Evolutionary conservation across 2,329 filamentous ascomycete genomes (phyloP).

Genomic region (Diaporthe citriasiana): DNA sequence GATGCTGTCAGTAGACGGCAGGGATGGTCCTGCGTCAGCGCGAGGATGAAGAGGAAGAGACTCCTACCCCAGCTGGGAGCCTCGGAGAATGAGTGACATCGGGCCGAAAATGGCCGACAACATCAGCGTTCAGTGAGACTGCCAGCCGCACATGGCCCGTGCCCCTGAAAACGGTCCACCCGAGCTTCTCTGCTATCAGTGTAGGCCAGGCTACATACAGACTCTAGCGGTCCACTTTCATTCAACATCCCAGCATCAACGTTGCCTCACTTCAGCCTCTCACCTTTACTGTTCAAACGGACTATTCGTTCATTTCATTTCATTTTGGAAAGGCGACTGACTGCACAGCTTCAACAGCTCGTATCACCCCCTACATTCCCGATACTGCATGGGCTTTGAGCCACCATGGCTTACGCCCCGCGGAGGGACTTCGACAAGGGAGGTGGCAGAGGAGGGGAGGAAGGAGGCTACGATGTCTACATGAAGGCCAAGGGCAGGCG

Average conservation of each 20-base stretch:
- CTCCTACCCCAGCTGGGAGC: too few relatives aligned
- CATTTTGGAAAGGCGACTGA: not conserved
- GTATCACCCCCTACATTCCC: not conserved
- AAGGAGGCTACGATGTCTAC: slow-evolving; percentile 42
- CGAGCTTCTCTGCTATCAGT: not conserved
- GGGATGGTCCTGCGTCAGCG: slow-evolving; percentile 7
- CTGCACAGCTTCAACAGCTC: not conserved
- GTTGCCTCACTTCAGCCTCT: slow-evolving; percentile 3
- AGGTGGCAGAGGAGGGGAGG: slow-evolving; percentile 46
- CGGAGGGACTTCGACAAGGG: slow-evolving; percentile 60
- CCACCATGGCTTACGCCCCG: slow-evolving; percentile 67
- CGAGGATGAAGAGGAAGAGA: not conserved
- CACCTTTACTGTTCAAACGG: slow-evolving; percentile 32
- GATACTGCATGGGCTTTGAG: slow-evolving; percentile 40
- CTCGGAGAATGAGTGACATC: not conserved
- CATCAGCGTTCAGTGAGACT: not conserved
- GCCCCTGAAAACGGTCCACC: not conserved
- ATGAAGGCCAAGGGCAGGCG: slow-evolving; percentile 64
- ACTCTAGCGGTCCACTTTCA: slow-evolving; percentile 35
- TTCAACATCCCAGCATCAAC: slow-evolving; percentile 25
- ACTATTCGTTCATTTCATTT: not conserved
- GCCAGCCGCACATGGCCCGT: slow-evolving; percentile 8
- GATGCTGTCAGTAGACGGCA: not conserved
- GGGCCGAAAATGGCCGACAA: slow-evolving; percentile 27
- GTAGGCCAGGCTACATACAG: slow-evolving; percentile 3